These are phyloP conservation scores for Leucaena leucocephala DNA, from an alignment of 306 rosid species.

Conservation along the genomic window DNA sequence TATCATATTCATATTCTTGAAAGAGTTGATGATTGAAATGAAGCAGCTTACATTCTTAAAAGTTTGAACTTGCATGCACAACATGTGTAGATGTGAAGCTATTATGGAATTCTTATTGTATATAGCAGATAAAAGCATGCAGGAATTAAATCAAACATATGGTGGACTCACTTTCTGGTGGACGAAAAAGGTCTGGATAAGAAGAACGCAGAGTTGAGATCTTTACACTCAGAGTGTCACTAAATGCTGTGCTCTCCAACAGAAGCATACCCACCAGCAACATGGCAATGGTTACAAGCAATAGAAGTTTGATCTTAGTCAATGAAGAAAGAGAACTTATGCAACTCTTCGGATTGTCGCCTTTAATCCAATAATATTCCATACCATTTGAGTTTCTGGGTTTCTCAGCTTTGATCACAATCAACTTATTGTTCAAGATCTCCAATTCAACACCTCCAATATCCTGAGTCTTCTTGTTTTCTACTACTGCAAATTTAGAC, in stretches of 20 bases:
- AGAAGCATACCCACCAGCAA: constrained; percentile 36
- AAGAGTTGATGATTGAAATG: neutral
- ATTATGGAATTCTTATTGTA: neutral
- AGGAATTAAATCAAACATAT: neutral
- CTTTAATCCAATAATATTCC: constrained; percentile 28
- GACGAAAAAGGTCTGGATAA: constrained; percentile 12
- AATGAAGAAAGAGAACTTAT: neutral
- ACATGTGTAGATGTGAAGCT: neutral
- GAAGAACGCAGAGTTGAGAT: constrained; percentile 28
- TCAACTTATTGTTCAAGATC: constrained; percentile 13
- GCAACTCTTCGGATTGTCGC: constrained; percentile 30
- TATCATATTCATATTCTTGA: neutral
- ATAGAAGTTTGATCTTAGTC: constrained; percentile 37
- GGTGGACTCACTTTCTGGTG: constrained; percentile 34
- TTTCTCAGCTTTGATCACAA: neutral
- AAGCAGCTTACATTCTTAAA: neutral
- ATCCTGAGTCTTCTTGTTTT: neutral
- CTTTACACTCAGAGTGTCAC: constrained; percentile 31
- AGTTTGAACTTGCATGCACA: neutral
- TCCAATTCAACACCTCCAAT: neutral
- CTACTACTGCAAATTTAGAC: constrained; percentile 20
- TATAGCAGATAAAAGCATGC: neutral
- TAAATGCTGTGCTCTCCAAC: constrained; percentile 39
- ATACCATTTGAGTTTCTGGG: neutral
- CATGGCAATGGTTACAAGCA: constrained; percentile 34